Conservation (phyloP, 2,329 filamentous ascomycete genomes). For the Xylaria sp. region DNA sequence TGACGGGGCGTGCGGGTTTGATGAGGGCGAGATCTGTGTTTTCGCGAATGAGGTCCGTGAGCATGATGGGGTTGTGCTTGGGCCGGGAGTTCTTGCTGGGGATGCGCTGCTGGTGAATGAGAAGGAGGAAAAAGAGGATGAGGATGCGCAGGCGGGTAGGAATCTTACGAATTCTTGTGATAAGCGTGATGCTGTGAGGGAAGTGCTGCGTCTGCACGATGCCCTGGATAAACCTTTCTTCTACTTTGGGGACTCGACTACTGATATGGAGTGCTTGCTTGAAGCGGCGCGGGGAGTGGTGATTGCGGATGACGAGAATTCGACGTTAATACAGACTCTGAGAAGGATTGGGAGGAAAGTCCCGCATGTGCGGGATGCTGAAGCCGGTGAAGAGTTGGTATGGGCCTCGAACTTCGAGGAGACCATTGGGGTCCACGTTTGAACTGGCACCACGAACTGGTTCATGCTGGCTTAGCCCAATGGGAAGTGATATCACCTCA, state of each 20-base stretch:
- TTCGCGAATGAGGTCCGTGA: slow-evolving; percentile 57
- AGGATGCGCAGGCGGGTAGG: slow-evolving; percentile 41
- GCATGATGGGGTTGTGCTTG: slow-evolving; percentile 55
- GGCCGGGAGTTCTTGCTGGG: slow-evolving; percentile 51
- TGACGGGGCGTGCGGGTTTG: slow-evolving; percentile 54
- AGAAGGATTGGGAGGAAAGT: slow-evolving; percentile 50
- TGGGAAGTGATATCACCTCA: neutral
- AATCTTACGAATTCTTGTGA: slow-evolving; percentile 57
- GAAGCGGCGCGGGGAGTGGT: slow-evolving; percentile 57
- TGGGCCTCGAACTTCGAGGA: slow-evolving; percentile 51
- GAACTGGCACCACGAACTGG: neutral
- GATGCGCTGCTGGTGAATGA: neutral
- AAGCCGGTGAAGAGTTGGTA: slow-evolving; percentile 43
- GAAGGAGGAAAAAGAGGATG: neutral
- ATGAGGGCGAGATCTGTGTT: slow-evolving; percentile 49
- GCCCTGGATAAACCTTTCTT: slow-evolving; percentile 48
- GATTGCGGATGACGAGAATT: slow-evolving; percentile 55
- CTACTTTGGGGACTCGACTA: slow-evolving; percentile 70
- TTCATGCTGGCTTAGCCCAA: neutral
- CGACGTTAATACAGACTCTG: slow-evolving; percentile 46
- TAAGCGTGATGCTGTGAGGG: slow-evolving; percentile 58
- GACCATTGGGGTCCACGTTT: slow-evolving; percentile 38
- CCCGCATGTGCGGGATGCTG: slow-evolving; percentile 43
- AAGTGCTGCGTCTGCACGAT: slow-evolving; percentile 44
- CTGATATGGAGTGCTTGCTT: slow-evolving; percentile 66